A percentile compares a stretch with the other conserved stretches of the same genome.
Evolutionary conservation across 331 rosid genomes (phyloP).

Genomic region (Pyracantha coccinea): DNA sequence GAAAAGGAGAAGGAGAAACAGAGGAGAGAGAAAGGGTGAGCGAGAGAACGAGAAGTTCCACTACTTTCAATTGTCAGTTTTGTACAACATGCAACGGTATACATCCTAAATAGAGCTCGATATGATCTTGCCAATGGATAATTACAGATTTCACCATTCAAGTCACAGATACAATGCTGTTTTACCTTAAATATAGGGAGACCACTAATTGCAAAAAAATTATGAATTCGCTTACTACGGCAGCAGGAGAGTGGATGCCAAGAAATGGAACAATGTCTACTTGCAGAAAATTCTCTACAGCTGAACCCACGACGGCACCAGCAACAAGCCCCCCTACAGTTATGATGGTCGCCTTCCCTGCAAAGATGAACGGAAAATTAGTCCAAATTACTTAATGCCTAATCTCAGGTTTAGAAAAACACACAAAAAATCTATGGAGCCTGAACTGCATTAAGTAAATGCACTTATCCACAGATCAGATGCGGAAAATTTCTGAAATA

Average conservation of each 20-base stretch:
- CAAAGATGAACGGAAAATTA: conserved; percentile 18
- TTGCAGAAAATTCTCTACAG: conserved; percentile 90
- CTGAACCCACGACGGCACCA: conserved; percentile 90
- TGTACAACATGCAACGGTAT: conserved; percentile 66
- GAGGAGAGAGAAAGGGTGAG: not conserved
- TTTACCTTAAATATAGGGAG: conserved; percentile 81
- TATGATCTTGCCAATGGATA: conserved; percentile 65
- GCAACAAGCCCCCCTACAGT: conserved; percentile 91
- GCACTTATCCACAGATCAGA: not conserved
- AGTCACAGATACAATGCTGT: conserved; percentile 21
- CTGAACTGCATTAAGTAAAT: not conserved
- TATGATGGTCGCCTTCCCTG: conserved; percentile 90
- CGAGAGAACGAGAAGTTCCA: conserved; percentile 1
- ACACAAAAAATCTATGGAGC: not conserved
- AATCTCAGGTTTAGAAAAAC: not conserved
- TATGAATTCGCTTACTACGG: conserved; percentile 78
- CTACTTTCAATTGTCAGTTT: conserved; percentile 33
- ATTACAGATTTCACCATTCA: conserved; percentile 55
- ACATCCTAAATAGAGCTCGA: conserved; percentile 39
- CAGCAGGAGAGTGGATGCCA: conserved; percentile 94
- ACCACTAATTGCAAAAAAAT: conserved; percentile 84
- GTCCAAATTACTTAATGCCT: not conserved
- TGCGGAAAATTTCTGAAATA: not conserved
- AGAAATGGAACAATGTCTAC: conserved; percentile 94
- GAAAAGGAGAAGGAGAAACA: not conserved